These are phyloP conservation scores for Ocimum tenuiflorum DNA, from an alignment of 257 asterid genomes.

Conservation along the genomic window DNA sequence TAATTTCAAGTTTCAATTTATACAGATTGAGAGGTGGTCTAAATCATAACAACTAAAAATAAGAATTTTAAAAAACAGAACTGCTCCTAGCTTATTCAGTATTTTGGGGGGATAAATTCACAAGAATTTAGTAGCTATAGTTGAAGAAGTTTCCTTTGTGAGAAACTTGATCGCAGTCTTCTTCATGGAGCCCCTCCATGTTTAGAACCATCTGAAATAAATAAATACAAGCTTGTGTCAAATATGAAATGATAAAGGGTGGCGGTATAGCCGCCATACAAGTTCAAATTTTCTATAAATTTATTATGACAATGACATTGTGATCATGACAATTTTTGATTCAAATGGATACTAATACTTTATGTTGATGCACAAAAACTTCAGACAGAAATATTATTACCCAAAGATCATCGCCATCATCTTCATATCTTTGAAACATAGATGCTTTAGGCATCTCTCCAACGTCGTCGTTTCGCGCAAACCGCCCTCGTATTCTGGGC, in stretches of 20 bases:
- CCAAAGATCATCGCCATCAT: slow-evolving; percentile 68
- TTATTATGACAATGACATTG: background rate
- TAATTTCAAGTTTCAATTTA: background rate
- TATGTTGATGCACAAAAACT: background rate
- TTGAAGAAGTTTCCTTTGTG: slow-evolving; percentile 31
- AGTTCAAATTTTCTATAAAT: background rate
- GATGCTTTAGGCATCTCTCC: slow-evolving; percentile 62
- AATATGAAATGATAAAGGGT: background rate
- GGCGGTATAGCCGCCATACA: slow-evolving; percentile 12
- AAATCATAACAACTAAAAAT: background rate
- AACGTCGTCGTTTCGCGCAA: slow-evolving; percentile 72
- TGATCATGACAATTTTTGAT: background rate
- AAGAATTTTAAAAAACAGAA: slow-evolving; percentile 11
- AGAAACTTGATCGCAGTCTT: slow-evolving; percentile 35
- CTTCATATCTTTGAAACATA: slow-evolving; percentile 45
- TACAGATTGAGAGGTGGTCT: slow-evolving; percentile 18
- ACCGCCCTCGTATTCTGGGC: slow-evolving; percentile 82
- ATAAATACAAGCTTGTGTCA: background rate
- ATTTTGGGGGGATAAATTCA: too few relatives aligned
- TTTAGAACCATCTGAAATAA: slow-evolving; percentile 11
- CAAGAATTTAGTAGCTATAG: slow-evolving; percentile 27
- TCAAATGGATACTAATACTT: too few relatives aligned
- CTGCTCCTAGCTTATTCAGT: slow-evolving; percentile 27
- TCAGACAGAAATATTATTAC: slow-evolving; percentile 27
- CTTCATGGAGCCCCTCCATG: slow-evolving; percentile 53